Percentiles rank a stretch among this genome's conserved stretches.
These are phyloP conservation scores for Monosporascus sp. DNA, from an alignment of 2,329 filamentous ascomycete genomes.

Conservation along the genomic window DNA sequence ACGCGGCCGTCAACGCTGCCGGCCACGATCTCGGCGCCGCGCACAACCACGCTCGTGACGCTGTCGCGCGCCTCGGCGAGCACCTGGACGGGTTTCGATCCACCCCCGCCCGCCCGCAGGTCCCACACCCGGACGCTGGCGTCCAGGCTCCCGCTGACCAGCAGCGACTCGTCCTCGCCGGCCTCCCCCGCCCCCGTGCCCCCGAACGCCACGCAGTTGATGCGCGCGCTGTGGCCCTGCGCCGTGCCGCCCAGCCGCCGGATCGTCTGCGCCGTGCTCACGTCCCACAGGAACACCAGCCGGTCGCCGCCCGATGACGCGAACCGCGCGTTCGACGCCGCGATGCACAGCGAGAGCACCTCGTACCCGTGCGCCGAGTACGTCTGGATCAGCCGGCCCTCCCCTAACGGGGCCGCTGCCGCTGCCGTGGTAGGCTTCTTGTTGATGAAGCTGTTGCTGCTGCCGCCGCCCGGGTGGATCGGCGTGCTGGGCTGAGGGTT, in stretches of 20 bases:
- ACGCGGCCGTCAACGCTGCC: slow-evolving; percentile 83
- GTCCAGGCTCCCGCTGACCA: slow-evolving; percentile 71
- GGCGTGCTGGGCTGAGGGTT: slow-evolving; percentile 57
- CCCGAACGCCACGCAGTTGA: slow-evolving; percentile 53
- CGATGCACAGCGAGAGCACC: slow-evolving; percentile 74
- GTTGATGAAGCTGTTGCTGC: slow-evolving; percentile 25
- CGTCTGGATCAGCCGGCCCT: slow-evolving; percentile 70
- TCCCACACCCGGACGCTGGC: slow-evolving; percentile 76
- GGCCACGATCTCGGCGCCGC: slow-evolving; percentile 55
- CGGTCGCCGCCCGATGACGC: slow-evolving; percentile 87
- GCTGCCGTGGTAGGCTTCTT: slow-evolving; percentile 27
- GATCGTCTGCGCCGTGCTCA: slow-evolving; percentile 70
- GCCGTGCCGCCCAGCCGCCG: slow-evolving; percentile 62
- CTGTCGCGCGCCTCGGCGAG: slow-evolving; percentile 69
- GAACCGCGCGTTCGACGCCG: slow-evolving; percentile 75
- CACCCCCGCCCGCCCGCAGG: slow-evolving; percentile 40
- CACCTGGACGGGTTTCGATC: slow-evolving; percentile 62
- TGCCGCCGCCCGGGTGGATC: slow-evolving; percentile 10
- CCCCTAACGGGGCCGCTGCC: slow-evolving; percentile 20
- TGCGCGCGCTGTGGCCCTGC: slow-evolving; percentile 61
- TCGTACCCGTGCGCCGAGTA: slow-evolving; percentile 91
- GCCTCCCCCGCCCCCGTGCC: slow-evolving; percentile 58
- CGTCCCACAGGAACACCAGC: slow-evolving; percentile 91
- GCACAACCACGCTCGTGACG: slow-evolving; percentile 46
- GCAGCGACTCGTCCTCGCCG: slow-evolving; percentile 66